phyloP scores from a whole-genome alignment of 2,329 filamentous ascomycete species.

The Venturia effusa region DNA sequence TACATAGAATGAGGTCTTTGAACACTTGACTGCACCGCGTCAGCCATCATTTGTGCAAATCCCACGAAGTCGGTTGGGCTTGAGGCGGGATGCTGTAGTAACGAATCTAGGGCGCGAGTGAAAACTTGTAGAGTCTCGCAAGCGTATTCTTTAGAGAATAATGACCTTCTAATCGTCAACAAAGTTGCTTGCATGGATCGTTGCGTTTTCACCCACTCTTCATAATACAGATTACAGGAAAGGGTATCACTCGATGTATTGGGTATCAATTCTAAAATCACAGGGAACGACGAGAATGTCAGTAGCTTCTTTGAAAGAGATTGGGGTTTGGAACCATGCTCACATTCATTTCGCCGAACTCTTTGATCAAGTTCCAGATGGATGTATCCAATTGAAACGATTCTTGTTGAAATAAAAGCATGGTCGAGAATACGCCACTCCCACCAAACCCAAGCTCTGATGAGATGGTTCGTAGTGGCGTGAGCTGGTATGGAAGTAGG shows the following conservation, averaged over 20 bases:
- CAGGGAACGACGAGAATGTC: slow-evolving; percentile 9
- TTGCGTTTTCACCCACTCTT: not conserved
- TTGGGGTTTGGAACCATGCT: slow-evolving; percentile 18
- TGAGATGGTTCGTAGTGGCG: slow-evolving; percentile 63
- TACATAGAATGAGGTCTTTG: slow-evolving; percentile 18
- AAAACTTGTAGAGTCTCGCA: slow-evolving; percentile 1
- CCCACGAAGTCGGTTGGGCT: not conserved
- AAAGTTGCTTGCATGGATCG: not conserved
- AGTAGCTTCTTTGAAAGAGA: not conserved
- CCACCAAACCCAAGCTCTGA: slow-evolving; percentile 34
- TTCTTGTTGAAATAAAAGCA: slow-evolving; percentile 67
- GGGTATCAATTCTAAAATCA: slow-evolving; percentile 13
- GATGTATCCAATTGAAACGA: slow-evolving; percentile 30
- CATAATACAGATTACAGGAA: slow-evolving; percentile 3
- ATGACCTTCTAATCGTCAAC: not conserved
- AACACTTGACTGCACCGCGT: slow-evolving; percentile 35
- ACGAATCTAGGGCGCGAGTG: not conserved
- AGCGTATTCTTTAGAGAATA: not conserved
- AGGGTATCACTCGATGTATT: slow-evolving; percentile 8
- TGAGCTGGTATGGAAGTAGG: slow-evolving; percentile 59
- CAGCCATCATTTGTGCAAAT: slow-evolving; percentile 8
- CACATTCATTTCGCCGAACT: slow-evolving; percentile 56
- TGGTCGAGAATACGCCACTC: slow-evolving; percentile 61
- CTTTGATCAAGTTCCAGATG: slow-evolving; percentile 41
- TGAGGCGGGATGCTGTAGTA: not conserved